Base-by-base conservation (phyloP, 116 monocot genomes). In the Iris pallida region DNA sequence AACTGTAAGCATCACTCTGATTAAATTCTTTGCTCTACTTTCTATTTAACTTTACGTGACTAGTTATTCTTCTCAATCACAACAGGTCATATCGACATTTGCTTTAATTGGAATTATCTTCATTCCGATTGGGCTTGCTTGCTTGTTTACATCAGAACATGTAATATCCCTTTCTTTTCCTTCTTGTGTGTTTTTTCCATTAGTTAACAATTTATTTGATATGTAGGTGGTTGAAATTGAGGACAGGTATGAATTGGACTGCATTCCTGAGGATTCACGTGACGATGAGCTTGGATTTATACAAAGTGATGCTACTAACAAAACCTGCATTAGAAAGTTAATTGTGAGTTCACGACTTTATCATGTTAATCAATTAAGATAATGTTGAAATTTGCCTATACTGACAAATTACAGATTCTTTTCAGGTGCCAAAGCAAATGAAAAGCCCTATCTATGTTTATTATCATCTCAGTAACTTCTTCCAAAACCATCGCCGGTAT, bases 401-500 rank as follows among this genome's bases (percentile, higher is more conserved):
- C 42, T 59, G 4, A 76, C 55, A 16, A 30, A 20, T 17, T 57
- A n/a, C 17, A 61, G 46, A 30, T 30, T 1, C 46, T 42, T 17
- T 63, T 46, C 70, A 91, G 91, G 87, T 87, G 13, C 91, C 84
- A 45, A 91, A 67, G 55, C 57, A 65, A 40, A 91, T 91, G 91
- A 77, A 72, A 57, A 80, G 87, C 69, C 91, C 91, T 20, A 45
- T 91, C 61, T 84, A 79, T 48, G 59, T 90, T 20, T 86, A 90
- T 71, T 90, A 90, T 57, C 75, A 90, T 72, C 80, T 90, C 8
- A 81, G 83, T 20, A 80, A 87, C 71, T 91, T 91, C 80, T 91
- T 87, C 57, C 91, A 91, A 56, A 91, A 85, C 60, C 91, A 91
- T 82, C 84, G 91, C 16, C 68, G 87, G 91, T 91, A 80, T 19